phyloP scores from a whole-genome alignment of 2,329 filamentous ascomycete genomes.

The Xylaria multiplex region DNA sequence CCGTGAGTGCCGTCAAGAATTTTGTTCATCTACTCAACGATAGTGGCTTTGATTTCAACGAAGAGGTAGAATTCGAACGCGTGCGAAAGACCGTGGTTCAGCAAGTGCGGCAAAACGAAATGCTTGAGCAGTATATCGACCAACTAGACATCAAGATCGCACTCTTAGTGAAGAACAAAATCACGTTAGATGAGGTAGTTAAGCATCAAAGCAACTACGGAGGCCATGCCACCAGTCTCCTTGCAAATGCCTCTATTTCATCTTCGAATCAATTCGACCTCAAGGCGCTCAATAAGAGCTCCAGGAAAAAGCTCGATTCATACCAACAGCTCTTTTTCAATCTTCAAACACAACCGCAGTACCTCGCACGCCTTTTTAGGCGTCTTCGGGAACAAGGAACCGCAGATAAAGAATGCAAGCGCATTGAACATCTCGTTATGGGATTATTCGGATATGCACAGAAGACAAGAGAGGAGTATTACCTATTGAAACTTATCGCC shows the following conservation, averaged over 20 bases:
- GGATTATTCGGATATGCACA: constrained; percentile 96
- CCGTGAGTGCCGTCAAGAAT: constrained; percentile 95
- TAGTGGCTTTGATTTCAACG: constrained; percentile 98
- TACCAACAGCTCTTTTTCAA: constrained; percentile 99
- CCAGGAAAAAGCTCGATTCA: constrained; percentile 91
- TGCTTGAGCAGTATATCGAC: constrained; percentile 97
- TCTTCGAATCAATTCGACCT: constrained; percentile 94
- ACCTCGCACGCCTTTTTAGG: constrained; percentile 88
- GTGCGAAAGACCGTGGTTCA: constrained; percentile 96
- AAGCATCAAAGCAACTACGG: constrained; percentile 97
- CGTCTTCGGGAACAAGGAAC: constrained; percentile 84
- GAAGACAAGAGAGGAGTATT: constrained; percentile 96
- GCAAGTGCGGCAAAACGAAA: constrained; percentile 95
- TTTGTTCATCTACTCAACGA: constrained; percentile 98
- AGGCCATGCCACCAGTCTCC: constrained; percentile 82
- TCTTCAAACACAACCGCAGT: constrained; percentile 94
- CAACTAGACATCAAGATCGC: constrained; percentile 99
- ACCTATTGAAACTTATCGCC: constrained; percentile 87
- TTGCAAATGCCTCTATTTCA: constrained; percentile 88
- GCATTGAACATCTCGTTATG: constrained; percentile 94
- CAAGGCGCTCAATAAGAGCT: constrained; percentile 97
- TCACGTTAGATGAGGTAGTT: constrained; percentile 96
- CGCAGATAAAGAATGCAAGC: constrained; percentile 90
- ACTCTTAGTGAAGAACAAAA: constrained; percentile 98
- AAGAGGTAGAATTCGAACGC: constrained; percentile 96